Evolutionary conservation across 345 rosid species (phyloP).

Genomic region (Litchi chinensis): DNA sequence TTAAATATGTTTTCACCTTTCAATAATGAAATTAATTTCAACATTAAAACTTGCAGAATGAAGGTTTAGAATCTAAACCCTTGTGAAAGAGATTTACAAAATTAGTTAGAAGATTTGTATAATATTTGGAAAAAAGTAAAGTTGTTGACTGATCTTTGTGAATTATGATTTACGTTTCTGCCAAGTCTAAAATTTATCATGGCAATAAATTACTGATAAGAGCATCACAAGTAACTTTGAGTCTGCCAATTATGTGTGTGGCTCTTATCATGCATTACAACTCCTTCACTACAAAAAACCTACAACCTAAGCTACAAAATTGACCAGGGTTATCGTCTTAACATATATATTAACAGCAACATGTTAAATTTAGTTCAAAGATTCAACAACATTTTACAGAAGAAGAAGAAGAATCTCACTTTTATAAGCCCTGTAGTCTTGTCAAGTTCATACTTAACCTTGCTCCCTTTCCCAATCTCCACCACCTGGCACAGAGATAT

Average conservation of each 20-base stretch:
- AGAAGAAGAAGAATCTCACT: slow-evolving; percentile 38
- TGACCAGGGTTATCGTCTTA: background rate
- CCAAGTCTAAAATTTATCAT: background rate
- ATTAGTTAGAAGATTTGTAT: too few species aligned
- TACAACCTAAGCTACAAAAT: background rate
- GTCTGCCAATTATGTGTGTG: background rate
- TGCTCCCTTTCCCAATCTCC: slow-evolving; percentile 94
- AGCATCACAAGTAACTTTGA: background rate
- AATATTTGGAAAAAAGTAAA: background rate
- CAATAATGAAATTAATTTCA: background rate
- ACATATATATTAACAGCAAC: background rate
- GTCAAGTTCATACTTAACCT: slow-evolving; percentile 98
- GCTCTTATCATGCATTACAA: background rate
- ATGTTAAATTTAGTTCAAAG: background rate
- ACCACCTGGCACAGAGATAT: slow-evolving; percentile 58
- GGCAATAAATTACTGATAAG: background rate
- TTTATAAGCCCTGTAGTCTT: slow-evolving; percentile 87
- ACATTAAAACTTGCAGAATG: background rate
- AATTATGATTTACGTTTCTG: background rate
- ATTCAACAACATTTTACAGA: background rate
- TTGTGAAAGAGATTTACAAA: background rate
- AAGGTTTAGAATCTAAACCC: background rate
- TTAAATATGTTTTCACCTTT: background rate
- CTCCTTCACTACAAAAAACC: background rate
- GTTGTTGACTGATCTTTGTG: background rate